Base-by-base conservation (phyloP, 306 rosid genomes). In the Alnus rubra region DNA sequence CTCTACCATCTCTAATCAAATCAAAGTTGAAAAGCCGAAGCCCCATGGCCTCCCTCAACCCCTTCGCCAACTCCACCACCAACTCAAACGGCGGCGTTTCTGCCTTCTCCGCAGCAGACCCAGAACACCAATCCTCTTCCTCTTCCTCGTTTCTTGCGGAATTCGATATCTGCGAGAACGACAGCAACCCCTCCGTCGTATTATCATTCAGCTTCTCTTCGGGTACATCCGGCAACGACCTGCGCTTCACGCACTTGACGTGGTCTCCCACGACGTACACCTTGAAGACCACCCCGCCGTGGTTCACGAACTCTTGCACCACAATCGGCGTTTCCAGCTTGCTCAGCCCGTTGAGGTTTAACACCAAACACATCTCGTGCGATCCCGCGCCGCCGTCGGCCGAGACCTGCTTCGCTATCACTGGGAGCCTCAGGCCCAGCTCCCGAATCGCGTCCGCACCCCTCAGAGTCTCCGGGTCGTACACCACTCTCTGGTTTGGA, bases 221-320 rank as follows among this genome's bases (percentile, higher is more conserved):
- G 0, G 83, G 44, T 42, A 84, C 70, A 60, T 92, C 89, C 3
- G 69, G 68, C 84, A 92, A 49, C 15, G 95, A 92, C 63, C 80
- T 78, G 18, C 95, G 87, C 81, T 82, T 90, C 14, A 90, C 92
- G 80, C 93, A 92, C 39, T 12, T 71, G 14, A 82, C 81, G 58
- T 74, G 80, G 13, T 73, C 75, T 51, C 97, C 95, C 11, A 90
- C 88, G 33, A 86, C 93, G 68, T 92, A 92, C 28, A 89, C 83
- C 86, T 92, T 92, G 91, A 89, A 92, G 7, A 92, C 44, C 0
- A 86, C 90, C 0, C 93, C 95, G 9, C 93, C 91, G n/a, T 92
- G 97, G 77, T 92, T 87, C 83, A 89, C 86, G 49, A 90, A 92
- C 63, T 90, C 89, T 44, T 92, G 97, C 70, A 92, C 47, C 81